These are phyloP conservation scores for Bipolaris gigantea DNA, from an alignment of 2,329 filamentous ascomycete species.

Conservation along the genomic window DNA sequence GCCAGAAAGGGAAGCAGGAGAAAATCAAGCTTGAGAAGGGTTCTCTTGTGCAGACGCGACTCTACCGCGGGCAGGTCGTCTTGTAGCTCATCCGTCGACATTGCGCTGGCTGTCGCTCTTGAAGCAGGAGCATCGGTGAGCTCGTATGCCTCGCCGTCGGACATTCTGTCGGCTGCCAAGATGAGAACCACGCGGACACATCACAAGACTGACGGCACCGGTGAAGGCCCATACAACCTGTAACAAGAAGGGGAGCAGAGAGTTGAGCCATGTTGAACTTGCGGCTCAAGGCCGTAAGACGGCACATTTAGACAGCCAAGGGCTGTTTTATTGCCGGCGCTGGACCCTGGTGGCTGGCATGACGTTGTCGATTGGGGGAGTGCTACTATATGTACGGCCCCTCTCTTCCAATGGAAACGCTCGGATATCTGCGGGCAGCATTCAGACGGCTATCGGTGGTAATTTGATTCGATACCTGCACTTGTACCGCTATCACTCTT, in stretches of 20 bases:
- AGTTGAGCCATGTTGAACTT: background rate
- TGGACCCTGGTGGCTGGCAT: constrained; percentile 7
- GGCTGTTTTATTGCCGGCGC: background rate
- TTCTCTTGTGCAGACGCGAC: constrained; percentile 36
- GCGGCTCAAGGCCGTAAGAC: background rate
- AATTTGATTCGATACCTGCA: no score
- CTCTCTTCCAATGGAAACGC: no score
- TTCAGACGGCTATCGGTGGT: no score
- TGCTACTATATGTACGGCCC: no score
- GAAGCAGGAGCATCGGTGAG: constrained; percentile 10
- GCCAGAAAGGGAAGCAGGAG: constrained; percentile 56
- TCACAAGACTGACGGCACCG: constrained; percentile 11
- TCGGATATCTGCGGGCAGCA: no score
- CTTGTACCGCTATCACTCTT: no score
- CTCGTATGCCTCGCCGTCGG: constrained; percentile 15
- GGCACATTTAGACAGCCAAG: background rate
- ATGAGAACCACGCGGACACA: constrained; percentile 8
- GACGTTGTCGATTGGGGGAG: constrained; percentile 7
- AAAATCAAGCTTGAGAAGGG: constrained; percentile 54
- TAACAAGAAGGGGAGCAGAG: background rate
- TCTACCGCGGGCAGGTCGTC: background rate
- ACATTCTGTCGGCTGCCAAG: constrained; percentile 20
- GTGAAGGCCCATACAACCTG: background rate
- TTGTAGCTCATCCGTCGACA: constrained; percentile 14
- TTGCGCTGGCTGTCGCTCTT: constrained; percentile 7